phyloP scores from a whole-genome alignment of 2,329 filamentous ascomycete species.

The Orbilia ellipsospora region DNA sequence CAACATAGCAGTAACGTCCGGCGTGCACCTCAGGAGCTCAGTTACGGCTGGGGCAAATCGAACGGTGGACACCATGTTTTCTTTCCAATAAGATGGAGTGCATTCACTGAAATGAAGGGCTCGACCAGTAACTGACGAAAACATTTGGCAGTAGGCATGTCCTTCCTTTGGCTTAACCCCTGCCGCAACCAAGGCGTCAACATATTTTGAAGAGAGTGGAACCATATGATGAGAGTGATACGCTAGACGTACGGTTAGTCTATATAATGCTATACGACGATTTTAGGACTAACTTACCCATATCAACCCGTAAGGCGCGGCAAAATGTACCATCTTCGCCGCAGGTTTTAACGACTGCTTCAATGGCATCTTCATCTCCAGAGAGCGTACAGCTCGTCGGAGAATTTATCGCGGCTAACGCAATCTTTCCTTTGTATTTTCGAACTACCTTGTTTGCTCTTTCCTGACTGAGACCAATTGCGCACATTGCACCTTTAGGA shows the following conservation, averaged over 20 bases:
- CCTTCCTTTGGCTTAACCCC: conserved; percentile 43
- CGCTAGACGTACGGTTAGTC: conserved; percentile 63
- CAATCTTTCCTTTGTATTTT: conserved; percentile 41
- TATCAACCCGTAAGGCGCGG: conserved; percentile 23
- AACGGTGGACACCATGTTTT: conserved; percentile 62
- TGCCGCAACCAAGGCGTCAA: conserved; percentile 50
- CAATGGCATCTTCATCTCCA: conserved; percentile 59
- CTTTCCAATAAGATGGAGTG: conserved; percentile 58
- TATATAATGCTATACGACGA: conserved; percentile 57
- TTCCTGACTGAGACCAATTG: conserved; percentile 61
- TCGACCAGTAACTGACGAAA: conserved; percentile 58
- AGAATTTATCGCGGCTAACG: conserved; percentile 58
- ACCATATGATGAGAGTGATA: conserved; percentile 65
- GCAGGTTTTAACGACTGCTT: conserved; percentile 59
- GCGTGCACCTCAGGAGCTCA: conserved; percentile 46
- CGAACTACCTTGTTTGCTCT: conserved; percentile 58
- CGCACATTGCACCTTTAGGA: conserved; percentile 62
- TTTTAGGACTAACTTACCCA: conserved; percentile 14
- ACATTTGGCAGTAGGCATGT: conserved; percentile 56
- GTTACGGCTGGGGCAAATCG: conserved; percentile 61
- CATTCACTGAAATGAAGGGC: conserved; percentile 57
- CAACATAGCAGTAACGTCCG: conserved; percentile 45
- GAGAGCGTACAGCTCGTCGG: conserved; percentile 60
- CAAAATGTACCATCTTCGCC: conserved; percentile 54
- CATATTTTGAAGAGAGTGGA: conserved; percentile 61